A percentile compares a stretch with the other conserved stretches of the same genome.
These are phyloP conservation scores for Gossypium laxum DNA, from an alignment of 441 rosid species.

Conservation along the genomic window DNA sequence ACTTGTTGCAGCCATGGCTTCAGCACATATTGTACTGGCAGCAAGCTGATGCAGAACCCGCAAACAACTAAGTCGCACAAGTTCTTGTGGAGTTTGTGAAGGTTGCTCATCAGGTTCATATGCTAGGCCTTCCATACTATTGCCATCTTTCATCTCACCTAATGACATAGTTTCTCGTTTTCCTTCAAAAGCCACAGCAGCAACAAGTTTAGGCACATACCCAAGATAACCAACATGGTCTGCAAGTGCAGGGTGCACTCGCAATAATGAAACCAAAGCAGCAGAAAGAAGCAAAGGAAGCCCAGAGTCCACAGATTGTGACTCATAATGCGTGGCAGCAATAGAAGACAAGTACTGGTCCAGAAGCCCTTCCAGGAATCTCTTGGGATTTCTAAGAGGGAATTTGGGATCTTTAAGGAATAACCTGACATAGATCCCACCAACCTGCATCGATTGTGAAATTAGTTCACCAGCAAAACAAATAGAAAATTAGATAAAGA, in stretches of 20 bases:
- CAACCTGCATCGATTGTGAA: conserved; percentile 52
- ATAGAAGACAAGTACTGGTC: conserved; percentile 92
- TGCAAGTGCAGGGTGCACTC: conserved; percentile 95
- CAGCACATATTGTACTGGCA: conserved; percentile 90
- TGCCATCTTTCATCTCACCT: conserved; percentile 46
- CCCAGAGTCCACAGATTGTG: conserved; percentile 73
- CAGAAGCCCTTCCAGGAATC: conserved; percentile 91
- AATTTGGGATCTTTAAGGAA: conserved; percentile 96
- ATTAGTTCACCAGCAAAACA: conserved; percentile 13
- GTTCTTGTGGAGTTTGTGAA: conserved; percentile 82
- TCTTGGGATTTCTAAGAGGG: conserved; percentile 89
- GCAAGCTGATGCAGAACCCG: conserved; percentile 98
- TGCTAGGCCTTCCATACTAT: conserved; percentile 29
- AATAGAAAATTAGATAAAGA: not conserved
- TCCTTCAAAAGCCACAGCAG: conserved; percentile 93
- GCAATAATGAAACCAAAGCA: conserved; percentile 90
- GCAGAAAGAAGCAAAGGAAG: conserved; percentile 96
- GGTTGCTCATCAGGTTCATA: conserved; percentile 56
- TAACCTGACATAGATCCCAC: conserved; percentile 87
- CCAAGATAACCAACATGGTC: conserved; percentile 98
- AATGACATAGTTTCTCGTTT: conserved; percentile 88
- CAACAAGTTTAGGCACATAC: conserved; percentile 87
- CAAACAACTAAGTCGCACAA: conserved; percentile 93
- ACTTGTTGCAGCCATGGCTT: conserved; percentile 99
- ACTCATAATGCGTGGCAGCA: conserved; percentile 81